Evolutionary conservation across 352 stramenopile genomes (phyloP), one percentile per base, ranked within the genome.

Genomic region (Phytophthora nicotianae): DNA sequence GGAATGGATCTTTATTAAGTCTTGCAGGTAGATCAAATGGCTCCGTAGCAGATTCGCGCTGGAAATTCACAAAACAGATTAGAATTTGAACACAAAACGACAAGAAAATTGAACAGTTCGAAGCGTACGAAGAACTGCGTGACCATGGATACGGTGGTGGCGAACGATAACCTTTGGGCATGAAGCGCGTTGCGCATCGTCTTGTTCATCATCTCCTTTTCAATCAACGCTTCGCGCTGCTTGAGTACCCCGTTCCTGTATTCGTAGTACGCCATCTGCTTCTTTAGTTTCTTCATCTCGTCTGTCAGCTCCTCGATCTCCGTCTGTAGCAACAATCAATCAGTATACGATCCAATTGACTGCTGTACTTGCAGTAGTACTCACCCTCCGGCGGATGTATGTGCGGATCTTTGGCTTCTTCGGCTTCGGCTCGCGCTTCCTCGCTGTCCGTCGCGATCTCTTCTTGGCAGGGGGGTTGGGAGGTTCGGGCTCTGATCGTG

Each of bases 81-180:
- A 46, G 47, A 61, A 6, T 5, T 16, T 43, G 32, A 24, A 6
- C 29, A 46, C 19, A 35, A 35, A 33, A n/a, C 9, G 5, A 38
- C 5, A 40, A 32, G 7, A 50, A n/a, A 32, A 33, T n/a, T n/a
- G 1, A 3, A 38, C 24, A 38, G 32, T n/a, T 19, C 24, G 11
- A 5, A 51, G 58, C 65, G 47, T 62, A 75, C 68, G 58, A 72
- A 62, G 27, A 76, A 73, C 21, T 72, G 58, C 17, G 49, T 61
- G 43, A 64, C 45, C 52, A 72, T 59, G 33, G 68, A 75, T 21
- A 62, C 17, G 2, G 68, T 60, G 40, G 47, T 72, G 14, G 63
- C 68, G 17, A 76, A 64, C 7, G 57, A 65, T 1, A 73, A 40
- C 8, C 58, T 53, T 19, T 75, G 68, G 2, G 29, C 24, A 7